Conservation (phyloP, 257 asterid species). For the Solanum sitiens region DNA sequence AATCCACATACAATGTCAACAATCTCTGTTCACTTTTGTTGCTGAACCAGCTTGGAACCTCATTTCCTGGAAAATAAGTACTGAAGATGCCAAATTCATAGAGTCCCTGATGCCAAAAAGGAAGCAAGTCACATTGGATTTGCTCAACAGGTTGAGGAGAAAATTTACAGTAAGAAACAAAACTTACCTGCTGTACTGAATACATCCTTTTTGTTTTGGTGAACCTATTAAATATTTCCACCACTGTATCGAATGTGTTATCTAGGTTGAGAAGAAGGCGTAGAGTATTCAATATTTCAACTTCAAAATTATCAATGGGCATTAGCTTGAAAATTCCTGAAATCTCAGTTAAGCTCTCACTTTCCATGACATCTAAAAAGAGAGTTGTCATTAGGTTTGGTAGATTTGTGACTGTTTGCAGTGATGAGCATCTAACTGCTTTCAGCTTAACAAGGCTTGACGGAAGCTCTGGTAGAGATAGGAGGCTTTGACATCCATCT, state of each 20-base stretch:
- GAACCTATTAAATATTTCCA: not conserved
- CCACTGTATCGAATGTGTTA: not conserved
- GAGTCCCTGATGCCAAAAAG: not conserved
- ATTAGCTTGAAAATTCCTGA: constrained; percentile 5
- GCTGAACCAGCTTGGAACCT: constrained; percentile 5
- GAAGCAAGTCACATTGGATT: not conserved
- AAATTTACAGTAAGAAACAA: not conserved
- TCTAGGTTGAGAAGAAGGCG: not conserved
- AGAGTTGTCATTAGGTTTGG: constrained; percentile 3
- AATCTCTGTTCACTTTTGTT: not conserved
- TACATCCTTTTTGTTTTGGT: not conserved
- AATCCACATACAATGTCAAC: not conserved
- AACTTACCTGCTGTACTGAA: not conserved
- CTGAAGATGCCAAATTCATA: constrained; percentile 10
- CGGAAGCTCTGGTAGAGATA: constrained; percentile 7
- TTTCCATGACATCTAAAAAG: not conserved
- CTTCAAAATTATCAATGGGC: not conserved
- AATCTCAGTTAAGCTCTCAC: constrained; percentile 2
- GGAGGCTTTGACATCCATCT: not conserved
- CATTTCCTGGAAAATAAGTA: constrained; percentile 4
- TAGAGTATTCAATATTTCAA: not conserved
- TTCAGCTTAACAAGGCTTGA: not conserved
- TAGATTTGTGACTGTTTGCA: constrained; percentile 5
- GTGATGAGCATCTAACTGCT: not conserved
- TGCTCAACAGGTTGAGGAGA: not conserved